Base-by-base conservation (phyloP, 768 basidiomycete genomes). In the Hygrophoropsis aurantiaca region DNA sequence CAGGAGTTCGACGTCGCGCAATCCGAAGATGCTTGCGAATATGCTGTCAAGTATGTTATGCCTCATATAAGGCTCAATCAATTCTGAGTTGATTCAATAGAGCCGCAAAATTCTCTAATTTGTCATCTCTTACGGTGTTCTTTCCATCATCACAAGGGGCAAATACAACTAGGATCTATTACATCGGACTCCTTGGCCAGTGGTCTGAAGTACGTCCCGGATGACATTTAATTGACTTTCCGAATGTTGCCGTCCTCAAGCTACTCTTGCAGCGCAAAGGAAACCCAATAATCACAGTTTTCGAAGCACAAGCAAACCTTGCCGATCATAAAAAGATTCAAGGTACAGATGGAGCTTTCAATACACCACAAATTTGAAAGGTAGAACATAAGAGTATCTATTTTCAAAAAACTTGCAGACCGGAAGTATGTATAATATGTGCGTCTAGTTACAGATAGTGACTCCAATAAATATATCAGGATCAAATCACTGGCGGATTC, bases 301-400 rank as follows among this genome's bases (percentile, higher is more conserved):
- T 95, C 57, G 94, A 97, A 65, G 69, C 87, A 0, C 86, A 88
- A 53, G 88, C 94, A 8, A 93, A 92, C 54, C 71, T 87, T 24
- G 87, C 90, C 1, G 94, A 95, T 61, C 94, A 95, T 55, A 76
- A 82, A 50, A 92, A 90, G 68, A 87, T 92, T 40, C 83, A 82
- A 58, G 90, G 90, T n/a, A 84, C 79, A 37, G 83, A 84, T 27
- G 81, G 82, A 8, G 74, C 71, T 50, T 72, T 80, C 53, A 80
- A 66, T 50, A 62, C 72, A 30, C 73, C 81, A 6, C 75, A 75
- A 50, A 60, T 56, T 34, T 70, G 37, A 50, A 19, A 26, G 7
- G 27, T 30, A n/a, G n/a, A n/a, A n/a, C n/a, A n/a, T n/a, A n/a
- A n/a, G n/a, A n/a, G n/a, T n/a, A n/a, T n/a, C n/a, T n/a, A n/a